Evolutionary conservation across 495 filamentous ascomycete species (phyloP).

Genomic region (Talaromyces liani): DNA sequence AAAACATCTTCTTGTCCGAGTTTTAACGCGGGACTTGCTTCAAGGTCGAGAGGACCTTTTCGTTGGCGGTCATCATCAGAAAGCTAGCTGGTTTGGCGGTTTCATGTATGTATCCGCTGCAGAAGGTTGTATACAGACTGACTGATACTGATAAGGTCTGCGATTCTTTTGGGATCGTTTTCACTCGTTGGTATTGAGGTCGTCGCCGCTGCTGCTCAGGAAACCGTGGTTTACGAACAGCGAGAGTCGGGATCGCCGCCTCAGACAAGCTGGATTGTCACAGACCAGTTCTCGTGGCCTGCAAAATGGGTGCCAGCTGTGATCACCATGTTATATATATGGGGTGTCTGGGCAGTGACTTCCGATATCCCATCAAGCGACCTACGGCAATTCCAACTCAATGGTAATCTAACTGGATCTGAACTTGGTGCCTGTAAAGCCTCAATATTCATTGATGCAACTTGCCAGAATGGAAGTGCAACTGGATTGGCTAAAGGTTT

Average conservation of each 20-base stretch:
- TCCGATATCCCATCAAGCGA: neutral
- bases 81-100: neutral
- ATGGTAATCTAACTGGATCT: neutral
- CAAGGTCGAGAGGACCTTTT: neutral
- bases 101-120: neutral
- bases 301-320: neutral
- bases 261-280: neutral
- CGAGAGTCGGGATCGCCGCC: no score
- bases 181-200: neutral
- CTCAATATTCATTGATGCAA: neutral
- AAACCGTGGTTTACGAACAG: neutral
- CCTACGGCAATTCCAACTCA: neutral
- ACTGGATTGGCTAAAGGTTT: neutral
- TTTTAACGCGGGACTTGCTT: no score
- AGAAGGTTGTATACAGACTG: neutral
- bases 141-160: neutral
- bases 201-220: neutral
- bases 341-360: neutral
- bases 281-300: neutral
- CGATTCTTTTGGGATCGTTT: neutral
- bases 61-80: neutral
- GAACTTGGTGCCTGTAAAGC: neutral
- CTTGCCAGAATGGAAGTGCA: neutral
- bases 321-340: neutral
- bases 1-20: no score